Evolutionary conservation across 257 asterid genomes (phyloP).

Genomic region (Nicotiana benthamiana): DNA sequence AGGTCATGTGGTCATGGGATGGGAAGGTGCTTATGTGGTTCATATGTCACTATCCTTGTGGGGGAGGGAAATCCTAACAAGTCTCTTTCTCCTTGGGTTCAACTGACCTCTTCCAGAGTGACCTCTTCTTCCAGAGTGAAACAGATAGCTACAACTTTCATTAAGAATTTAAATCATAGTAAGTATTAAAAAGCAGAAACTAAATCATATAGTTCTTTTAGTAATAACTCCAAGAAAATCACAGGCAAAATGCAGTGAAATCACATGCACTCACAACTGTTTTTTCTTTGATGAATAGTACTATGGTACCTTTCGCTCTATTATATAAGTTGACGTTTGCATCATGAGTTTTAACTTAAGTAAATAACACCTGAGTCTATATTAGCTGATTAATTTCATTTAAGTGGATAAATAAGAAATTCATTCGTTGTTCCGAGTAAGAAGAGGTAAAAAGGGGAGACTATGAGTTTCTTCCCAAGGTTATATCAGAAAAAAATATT

Average conservation of each 20-base stretch:
- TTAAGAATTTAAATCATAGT: not conserved
- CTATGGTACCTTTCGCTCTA: not conserved
- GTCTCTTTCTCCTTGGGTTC: constrained; percentile 22
- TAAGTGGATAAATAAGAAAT: no score
- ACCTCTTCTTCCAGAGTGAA: not conserved
- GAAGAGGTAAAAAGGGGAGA: not conserved
- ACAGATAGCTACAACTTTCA: not conserved
- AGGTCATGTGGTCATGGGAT: constrained; percentile 19
- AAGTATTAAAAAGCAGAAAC: not conserved
- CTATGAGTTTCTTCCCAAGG: not conserved
- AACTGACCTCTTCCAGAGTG: no score
- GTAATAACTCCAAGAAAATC: not conserved
- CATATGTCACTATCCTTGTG: constrained; percentile 21
- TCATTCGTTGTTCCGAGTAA: not conserved
- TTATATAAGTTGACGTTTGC: not conserved
- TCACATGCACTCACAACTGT: not conserved
- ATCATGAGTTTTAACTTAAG: not conserved
- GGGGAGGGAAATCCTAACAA: constrained; percentile 1
- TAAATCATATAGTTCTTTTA: not conserved
- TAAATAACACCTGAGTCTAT: not conserved
- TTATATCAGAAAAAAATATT: not conserved
- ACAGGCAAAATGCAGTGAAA: not conserved
- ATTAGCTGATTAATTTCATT: not conserved
- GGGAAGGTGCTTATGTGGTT: constrained; percentile 19
- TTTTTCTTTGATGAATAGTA: not conserved